Conservation (phyloP, 2,329 filamentous ascomycete genomes). For the Arachnopeziza araneosa region DNA sequence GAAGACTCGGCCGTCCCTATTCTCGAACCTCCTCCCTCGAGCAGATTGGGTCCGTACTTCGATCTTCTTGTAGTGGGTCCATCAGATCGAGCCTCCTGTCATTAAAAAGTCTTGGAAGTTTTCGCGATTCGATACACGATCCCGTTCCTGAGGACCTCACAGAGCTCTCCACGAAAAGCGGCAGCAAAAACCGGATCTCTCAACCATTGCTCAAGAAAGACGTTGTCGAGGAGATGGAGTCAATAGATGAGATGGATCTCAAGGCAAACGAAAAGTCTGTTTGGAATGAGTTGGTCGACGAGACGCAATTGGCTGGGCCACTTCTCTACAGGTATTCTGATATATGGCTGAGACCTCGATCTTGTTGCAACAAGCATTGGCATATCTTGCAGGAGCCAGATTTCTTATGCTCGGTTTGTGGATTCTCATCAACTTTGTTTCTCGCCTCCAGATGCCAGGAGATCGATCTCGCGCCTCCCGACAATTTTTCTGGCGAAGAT, state of each 20-base stretch:
- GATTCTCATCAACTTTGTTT: neutral
- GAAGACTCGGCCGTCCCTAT: neutral
- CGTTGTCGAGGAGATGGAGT: too few species aligned
- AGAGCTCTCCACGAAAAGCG: too few species aligned
- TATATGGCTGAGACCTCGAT: neutral
- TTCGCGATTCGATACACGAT: neutral
- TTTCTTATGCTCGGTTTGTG: neutral
- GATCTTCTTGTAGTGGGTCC: neutral
- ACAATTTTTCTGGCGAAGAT: neutral
- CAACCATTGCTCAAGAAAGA: too few species aligned
- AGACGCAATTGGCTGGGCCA: neutral
- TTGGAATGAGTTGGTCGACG: neutral
- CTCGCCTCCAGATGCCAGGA: too few species aligned
- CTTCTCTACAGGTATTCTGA: neutral
- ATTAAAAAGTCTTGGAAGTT: neutral
- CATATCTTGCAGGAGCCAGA: too few species aligned
- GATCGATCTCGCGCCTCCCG: too few species aligned
- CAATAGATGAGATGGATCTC: too few species aligned
- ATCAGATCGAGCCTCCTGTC: neutral
- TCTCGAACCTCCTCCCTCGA: neutral
- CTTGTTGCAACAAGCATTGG: neutral
- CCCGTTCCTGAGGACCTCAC: too few species aligned
- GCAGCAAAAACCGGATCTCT: too few species aligned
- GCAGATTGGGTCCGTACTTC: neutral
- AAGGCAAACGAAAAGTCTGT: too few species aligned